phyloP scores from a whole-genome alignment of 2,329 filamentous ascomycete species.

The Aspergillus thermomutatus region DNA sequence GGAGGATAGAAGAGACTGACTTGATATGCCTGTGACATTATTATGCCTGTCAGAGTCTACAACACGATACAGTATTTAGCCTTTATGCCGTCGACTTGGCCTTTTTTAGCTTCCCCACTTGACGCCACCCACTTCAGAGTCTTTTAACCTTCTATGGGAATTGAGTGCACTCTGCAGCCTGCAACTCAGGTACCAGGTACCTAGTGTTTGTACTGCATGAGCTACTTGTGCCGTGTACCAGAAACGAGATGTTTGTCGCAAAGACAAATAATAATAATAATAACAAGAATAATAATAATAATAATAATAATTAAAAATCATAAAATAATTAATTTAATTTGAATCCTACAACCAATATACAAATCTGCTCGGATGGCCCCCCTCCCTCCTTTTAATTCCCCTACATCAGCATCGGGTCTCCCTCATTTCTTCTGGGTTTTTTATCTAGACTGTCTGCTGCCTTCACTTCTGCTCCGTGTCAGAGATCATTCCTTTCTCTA shows the following conservation, averaged over 20 bases:
- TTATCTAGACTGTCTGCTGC: slow-evolving; percentile 13
- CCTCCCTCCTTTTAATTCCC: slow-evolving; percentile 6
- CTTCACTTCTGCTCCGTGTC: slow-evolving; percentile 10
- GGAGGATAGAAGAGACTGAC: not conserved
- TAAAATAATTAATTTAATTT: not conserved
- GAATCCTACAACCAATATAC: not conserved
- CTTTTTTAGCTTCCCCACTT: not conserved
- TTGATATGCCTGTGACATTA: not conserved
- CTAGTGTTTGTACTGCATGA: not conserved
- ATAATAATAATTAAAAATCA: not conserved
- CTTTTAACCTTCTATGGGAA: not conserved
- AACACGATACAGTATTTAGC: not conserved
- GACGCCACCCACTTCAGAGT: not conserved
- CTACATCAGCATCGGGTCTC: slow-evolving; percentile 12
- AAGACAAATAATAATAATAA: not conserved
- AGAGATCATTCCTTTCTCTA: slow-evolving; percentile 14
- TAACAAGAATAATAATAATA: not conserved
- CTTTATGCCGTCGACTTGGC: not conserved
- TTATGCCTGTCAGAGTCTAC: not conserved
- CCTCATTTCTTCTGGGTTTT: slow-evolving; percentile 9
- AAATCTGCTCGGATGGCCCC: not conserved
- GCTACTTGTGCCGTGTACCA: not conserved
- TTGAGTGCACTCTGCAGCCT: too few species aligned
- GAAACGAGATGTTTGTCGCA: not conserved
- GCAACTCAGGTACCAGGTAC: too few species aligned